A percentile compares a stretch with the other conserved stretches of the same genome.
phyloP scores from a whole-genome alignment of 1,139 yeast genomes.

The Nakaseomyces bracarensis region DNA sequence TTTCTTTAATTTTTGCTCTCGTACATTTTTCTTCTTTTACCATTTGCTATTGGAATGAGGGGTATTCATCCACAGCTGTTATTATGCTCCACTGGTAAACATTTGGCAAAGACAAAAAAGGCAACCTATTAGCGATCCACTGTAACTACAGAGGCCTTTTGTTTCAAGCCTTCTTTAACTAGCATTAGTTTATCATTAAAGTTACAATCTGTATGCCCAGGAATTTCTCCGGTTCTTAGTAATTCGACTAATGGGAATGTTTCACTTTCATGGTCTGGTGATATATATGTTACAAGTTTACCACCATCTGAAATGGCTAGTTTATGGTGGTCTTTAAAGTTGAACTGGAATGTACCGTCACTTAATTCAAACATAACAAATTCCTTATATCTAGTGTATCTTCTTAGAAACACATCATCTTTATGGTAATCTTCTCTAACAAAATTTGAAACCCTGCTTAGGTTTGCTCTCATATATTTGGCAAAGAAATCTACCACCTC shows the following conservation, averaged over 20 bases:
- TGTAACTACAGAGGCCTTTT: constrained; percentile 29
- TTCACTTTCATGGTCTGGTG: constrained; percentile 66
- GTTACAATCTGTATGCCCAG: constrained; percentile 49
- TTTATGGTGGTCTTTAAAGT: constrained; percentile 91
- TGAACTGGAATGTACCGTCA: constrained; percentile 87
- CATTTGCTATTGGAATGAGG: no score
- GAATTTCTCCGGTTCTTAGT: constrained; percentile 55
- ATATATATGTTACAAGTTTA: constrained; percentile 67
- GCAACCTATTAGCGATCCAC: constrained; percentile 11
- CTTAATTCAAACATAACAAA: constrained; percentile 90
- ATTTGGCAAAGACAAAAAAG: no score
- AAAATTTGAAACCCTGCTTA: constrained; percentile 59
- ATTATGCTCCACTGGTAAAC: no score
- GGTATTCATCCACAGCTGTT: no score
- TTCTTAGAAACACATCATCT: constrained; percentile 65
- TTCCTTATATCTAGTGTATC: constrained; percentile 69
- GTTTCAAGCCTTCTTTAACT: constrained; percentile 31
- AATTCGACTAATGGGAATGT: constrained; percentile 58
- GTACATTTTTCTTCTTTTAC: no score
- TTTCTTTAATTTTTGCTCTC: no score
- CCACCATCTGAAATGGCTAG: constrained; percentile 73
- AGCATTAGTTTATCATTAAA: constrained; percentile 36
- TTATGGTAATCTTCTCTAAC: constrained; percentile 37
- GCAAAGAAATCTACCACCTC: constrained; percentile 81
- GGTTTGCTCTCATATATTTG: constrained; percentile 72